These are phyloP conservation scores for Debaryomycetaceae sp. DNA, from an alignment of 1,139 yeast genomes.

Conservation along the genomic window DNA sequence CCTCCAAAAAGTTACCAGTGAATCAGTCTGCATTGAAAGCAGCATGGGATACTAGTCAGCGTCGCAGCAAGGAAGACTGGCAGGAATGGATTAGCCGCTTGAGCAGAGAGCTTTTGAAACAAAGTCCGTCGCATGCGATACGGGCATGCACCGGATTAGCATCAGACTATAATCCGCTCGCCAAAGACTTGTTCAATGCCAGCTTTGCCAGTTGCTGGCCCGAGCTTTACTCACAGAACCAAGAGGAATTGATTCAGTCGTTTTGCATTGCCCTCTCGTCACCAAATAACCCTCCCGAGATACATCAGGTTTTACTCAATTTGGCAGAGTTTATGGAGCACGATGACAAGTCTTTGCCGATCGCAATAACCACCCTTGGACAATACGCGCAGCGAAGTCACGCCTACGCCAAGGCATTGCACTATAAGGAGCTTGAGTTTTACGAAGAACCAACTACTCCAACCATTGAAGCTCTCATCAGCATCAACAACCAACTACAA, in stretches of 20 bases:
- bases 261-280: constrained; percentile 82
- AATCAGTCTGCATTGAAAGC: constrained; percentile 65
- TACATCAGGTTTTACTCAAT: constrained; percentile 78
- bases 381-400: constrained; percentile 93
- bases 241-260: constrained; percentile 80
- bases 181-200: constrained; percentile 85
- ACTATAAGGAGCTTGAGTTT: constrained; percentile 89
- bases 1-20: constrained; percentile 68
- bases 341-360: constrained; percentile 88
- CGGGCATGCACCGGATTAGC: constrained; percentile 92
- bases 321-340: constrained; percentile 97
- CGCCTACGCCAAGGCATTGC: constrained; percentile 95
- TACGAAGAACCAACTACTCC: constrained; percentile 89
- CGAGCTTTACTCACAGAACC: constrained; percentile 83
- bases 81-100: constrained; percentile 91
- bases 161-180: constrained; percentile 77
- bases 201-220: constrained; percentile 96
- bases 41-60: constrained; percentile 89
- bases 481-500: constrained; percentile 87
- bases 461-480: constrained; percentile 83
- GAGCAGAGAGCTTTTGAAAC: constrained; percentile 76
- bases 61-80: constrained; percentile 93
- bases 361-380: constrained; percentile 80
- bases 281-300: constrained; percentile 92
- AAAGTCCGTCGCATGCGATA: constrained; percentile 90